A percentile compares a stretch with the other conserved stretches of the same genome.
phyloP scores from a whole-genome alignment of 202 grass and related monocot species.

The Musa balbisiana region DNA sequence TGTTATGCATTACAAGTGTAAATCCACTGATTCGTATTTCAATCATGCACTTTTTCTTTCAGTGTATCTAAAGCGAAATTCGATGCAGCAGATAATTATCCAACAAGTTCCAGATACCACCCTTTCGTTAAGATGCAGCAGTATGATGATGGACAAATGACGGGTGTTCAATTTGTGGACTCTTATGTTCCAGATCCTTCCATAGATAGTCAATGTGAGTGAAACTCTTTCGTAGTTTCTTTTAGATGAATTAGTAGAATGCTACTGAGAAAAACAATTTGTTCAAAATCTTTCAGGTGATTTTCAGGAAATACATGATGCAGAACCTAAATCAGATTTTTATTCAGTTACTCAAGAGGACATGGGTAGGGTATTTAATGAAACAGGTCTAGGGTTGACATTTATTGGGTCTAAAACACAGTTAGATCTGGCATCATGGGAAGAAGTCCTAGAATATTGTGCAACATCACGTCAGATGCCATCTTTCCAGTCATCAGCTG shows the following conservation, averaged over 20 bases:
- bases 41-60: conserved; percentile 46
- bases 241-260: not conserved
- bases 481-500: conserved; percentile 42
- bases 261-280: not conserved
- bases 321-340: conserved; percentile 37
- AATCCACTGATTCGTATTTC: conserved; percentile 52
- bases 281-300: conserved; percentile 34
- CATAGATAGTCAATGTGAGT: conserved; percentile 61
- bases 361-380: conserved; percentile 47
- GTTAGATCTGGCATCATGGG: conserved; percentile 47
- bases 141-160: conserved; percentile 76
- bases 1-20: conserved; percentile 53
- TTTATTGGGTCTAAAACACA: conserved; percentile 34
- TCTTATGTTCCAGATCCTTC: conserved; percentile 38
- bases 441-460: conserved; percentile 43
- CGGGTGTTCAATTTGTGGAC: conserved; percentile 36
- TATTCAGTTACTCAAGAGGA: conserved; percentile 45
- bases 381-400: conserved; percentile 37
- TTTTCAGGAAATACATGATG: conserved; percentile 47
- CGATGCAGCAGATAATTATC: conserved; percentile 81
- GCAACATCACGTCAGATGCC: conserved; percentile 31
- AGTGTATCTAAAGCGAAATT: conserved; percentile 91
- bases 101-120: conserved; percentile 93
- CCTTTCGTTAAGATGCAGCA: conserved; percentile 91
- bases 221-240: conserved; percentile 6